phyloP scores from a whole-genome alignment of 2,329 filamentous ascomycete genomes.

The Penicillium sp. region DNA sequence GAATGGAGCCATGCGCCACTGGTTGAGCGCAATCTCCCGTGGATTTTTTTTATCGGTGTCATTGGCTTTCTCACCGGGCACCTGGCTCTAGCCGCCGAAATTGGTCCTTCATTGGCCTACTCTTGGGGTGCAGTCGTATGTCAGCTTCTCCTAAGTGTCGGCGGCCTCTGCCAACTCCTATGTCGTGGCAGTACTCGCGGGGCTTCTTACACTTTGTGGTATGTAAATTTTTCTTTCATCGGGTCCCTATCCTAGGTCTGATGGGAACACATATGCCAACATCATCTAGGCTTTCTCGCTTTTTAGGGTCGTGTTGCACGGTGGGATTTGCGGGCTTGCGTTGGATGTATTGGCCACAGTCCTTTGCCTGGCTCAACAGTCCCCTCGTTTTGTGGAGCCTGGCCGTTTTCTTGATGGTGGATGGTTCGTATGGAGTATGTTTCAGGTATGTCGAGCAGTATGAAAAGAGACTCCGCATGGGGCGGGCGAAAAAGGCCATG shows the following conservation, averaged over 20 bases:
- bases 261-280: background rate
- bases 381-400: background rate
- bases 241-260: background rate
- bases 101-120: constrained; percentile 9
- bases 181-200: constrained; percentile 15
- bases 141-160: constrained; percentile 11
- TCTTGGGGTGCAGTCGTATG: constrained; percentile 14
- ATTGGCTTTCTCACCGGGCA: constrained; percentile 10
- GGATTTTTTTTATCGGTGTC: background rate
- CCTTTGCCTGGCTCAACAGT: background rate
- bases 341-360: background rate
- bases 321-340: background rate
- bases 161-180: constrained; percentile 13
- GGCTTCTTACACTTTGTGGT: constrained; percentile 13
- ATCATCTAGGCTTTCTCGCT: background rate
- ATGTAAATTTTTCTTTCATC: background rate
- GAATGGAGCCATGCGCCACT: constrained; percentile 15
- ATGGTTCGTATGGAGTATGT: background rate
- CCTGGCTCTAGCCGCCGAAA: constrained; percentile 1
- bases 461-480: background rate
- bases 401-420: background rate
- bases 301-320: background rate
- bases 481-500: background rate
- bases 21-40: constrained; percentile 11
- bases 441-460: background rate